Evolutionary conservation across 108 stramenopile genomes (phyloP).

Genomic region (Fragilariopsis cylindrus): DNA sequence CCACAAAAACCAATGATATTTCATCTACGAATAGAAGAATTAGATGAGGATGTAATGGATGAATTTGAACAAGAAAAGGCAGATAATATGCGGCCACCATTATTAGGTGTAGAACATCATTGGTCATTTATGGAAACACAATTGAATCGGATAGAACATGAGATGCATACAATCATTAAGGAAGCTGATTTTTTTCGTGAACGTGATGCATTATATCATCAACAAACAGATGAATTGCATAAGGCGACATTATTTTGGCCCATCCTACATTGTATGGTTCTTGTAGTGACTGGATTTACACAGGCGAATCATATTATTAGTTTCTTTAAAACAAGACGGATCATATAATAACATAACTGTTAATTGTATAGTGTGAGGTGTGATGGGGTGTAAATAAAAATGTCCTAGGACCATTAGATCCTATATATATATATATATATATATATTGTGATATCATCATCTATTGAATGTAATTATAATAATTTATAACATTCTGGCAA

Average conservation of each 20-base stretch:
- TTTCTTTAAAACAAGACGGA: conserved; percentile 77
- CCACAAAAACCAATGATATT: conserved; percentile 27
- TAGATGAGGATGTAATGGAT: conserved; percentile 22
- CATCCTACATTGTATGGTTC: conserved; percentile 74
- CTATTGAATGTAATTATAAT: too few species aligned
- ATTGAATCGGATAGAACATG: conserved; percentile 44
- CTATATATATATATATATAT: too few species aligned
- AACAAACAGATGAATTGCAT: conserved; percentile 75
- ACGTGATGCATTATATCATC: conserved; percentile 74
- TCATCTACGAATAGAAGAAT: conserved; percentile 38
- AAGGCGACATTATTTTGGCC: conserved; percentile 83
- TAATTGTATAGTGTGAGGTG: not conserved
- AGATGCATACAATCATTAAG: conserved; percentile 61
- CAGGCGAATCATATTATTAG: conserved; percentile 80
- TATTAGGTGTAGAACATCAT: conserved; percentile 41
- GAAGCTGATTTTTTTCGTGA: conserved; percentile 78
- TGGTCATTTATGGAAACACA: conserved; percentile 70
- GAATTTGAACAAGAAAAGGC: conserved; percentile 18
- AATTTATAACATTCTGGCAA: too few species aligned
- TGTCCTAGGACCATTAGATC: too few species aligned
- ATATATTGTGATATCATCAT: too few species aligned
- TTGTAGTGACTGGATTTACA: conserved; percentile 80
- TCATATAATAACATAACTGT: conserved; percentile 49
- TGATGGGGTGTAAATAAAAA: not conserved
- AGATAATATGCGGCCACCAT: not conserved